phyloP scores from a whole-genome alignment of 805 yeast species.

The Candida railenensis region DNA sequence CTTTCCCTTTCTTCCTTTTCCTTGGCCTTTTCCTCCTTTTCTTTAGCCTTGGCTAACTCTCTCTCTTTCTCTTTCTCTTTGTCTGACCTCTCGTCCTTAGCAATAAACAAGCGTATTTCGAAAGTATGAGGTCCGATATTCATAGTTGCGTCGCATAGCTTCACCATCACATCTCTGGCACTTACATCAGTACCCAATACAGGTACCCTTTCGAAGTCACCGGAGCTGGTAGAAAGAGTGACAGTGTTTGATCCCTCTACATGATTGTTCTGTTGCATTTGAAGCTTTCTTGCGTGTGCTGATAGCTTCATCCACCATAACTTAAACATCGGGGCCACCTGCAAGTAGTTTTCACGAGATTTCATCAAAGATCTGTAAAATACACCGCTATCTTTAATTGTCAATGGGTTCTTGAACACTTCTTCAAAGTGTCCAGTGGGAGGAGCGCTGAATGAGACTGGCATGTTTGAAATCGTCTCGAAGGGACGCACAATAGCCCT shows the following conservation, averaged over 20 bases:
- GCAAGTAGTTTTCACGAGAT: constrained; percentile 59
- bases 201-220: constrained; percentile 26
- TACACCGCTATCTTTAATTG: constrained; percentile 71
- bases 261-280: constrained; percentile 22
- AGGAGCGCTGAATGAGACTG: constrained; percentile 65
- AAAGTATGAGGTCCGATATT: constrained; percentile 82
- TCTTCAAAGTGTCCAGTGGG: constrained; percentile 51
- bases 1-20: constrained; percentile 9
- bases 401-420: constrained; percentile 61
- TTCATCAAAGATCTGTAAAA: constrained; percentile 67
- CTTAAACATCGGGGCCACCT: constrained; percentile 70
- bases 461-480: constrained; percentile 62
- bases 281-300: constrained; percentile 46
- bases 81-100: constrained; percentile 75
- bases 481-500: constrained; percentile 55
- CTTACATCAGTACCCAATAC: constrained; percentile 42
- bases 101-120: constrained; percentile 74
- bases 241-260: constrained; percentile 24
- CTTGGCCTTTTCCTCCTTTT: constrained; percentile 19
- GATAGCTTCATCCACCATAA: constrained; percentile 78
- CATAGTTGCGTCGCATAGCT: constrained; percentile 73
- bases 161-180: constrained; percentile 85
- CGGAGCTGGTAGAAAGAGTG: constrained; percentile 10
- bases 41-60: constrained; percentile 10
- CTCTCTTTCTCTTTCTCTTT: constrained; percentile 17